These are phyloP conservation scores for Malassezia nana DNA, from an alignment of 1,284 basidiomycete species.

Conservation along the genomic window DNA sequence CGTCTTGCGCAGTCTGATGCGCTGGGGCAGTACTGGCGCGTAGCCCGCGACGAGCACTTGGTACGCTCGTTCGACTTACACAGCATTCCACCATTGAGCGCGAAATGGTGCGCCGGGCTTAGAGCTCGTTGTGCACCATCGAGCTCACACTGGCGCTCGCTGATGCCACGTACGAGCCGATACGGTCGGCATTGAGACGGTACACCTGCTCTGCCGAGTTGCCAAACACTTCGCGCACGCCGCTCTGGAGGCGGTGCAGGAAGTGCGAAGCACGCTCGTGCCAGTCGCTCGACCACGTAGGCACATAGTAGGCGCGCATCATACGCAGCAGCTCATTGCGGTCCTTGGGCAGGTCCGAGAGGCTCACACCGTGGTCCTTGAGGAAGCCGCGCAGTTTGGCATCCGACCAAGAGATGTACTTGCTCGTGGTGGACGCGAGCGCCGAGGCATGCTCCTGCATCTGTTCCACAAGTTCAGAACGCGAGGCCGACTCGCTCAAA, in stretches of 20 bases:
- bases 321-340: constrained; percentile 39
- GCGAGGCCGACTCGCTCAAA: constrained; percentile 28
- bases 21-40: constrained; percentile 44
- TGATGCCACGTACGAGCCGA: constrained; percentile 9
- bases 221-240: constrained; percentile 10
- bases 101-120: constrained; percentile 6
- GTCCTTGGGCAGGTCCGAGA: constrained; percentile 30
- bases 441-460: constrained; percentile 30
- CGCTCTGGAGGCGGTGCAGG: neutral
- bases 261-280: neutral
- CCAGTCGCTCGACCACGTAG: constrained; percentile 5
- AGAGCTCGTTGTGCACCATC: constrained; percentile 2
- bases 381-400: constrained; percentile 37
- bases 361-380: constrained; percentile 26
- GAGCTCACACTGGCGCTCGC: constrained; percentile 7
- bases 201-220: constrained; percentile 5
- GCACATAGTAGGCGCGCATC: constrained; percentile 40
- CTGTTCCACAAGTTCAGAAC: constrained; percentile 35
- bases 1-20: constrained; percentile 35
- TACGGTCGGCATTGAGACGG: constrained; percentile 6
- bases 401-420: constrained; percentile 43
- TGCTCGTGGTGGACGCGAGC: constrained; percentile 25
- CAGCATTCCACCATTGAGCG: constrained; percentile 12
- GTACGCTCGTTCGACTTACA: constrained; percentile 16
- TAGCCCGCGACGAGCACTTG: constrained; percentile 31